phyloP scores from a whole-genome alignment of 805 yeast species.

The Saturnispora hagleri region DNA sequence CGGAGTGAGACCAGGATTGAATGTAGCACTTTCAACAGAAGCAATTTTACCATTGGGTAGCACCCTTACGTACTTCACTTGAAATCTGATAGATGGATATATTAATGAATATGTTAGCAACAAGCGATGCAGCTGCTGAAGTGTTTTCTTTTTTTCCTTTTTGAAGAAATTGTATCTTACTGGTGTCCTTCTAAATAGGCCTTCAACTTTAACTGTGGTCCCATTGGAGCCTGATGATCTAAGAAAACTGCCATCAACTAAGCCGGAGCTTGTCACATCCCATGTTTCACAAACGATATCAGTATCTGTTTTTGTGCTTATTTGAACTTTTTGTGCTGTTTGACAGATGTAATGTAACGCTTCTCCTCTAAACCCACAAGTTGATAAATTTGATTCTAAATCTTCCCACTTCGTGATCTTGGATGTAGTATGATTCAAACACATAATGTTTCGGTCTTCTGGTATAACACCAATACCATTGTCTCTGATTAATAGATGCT shows the following conservation, averaged over 20 bases:
- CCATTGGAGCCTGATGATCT: conserved; percentile 28
- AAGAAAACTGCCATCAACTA: conserved; percentile 12
- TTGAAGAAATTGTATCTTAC: conserved; percentile 27
- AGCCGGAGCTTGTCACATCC: conserved; percentile 27
- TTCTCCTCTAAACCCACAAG: conserved; percentile 45
- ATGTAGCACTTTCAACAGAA: conserved; percentile 8
- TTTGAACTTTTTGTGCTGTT: conserved; percentile 23
- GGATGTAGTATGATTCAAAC: conserved; percentile 35
- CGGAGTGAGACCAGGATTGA: conserved; percentile 9
- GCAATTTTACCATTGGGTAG: conserved; percentile 12
- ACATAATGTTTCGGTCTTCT: conserved; percentile 27
- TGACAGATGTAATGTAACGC: conserved; percentile 34
- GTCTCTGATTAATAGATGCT: conserved; percentile 27
- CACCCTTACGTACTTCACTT: conserved; percentile 17
- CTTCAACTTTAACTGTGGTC: conserved; percentile 27
- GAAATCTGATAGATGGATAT: conserved; percentile 26
- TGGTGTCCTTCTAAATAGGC: conserved; percentile 26
- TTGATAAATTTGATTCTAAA: conserved; percentile 20
- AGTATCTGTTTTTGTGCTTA: conserved; percentile 23
- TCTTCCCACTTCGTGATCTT: conserved; percentile 28
- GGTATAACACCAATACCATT: conserved; percentile 32
- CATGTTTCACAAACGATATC: conserved; percentile 31
- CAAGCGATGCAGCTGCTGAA: conserved; percentile 20
- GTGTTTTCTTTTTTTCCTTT: conserved; percentile 19
- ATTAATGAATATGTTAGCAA: conserved; percentile 27